A percentile compares a stretch with the other conserved stretches of the same genome.
Conservation (phyloP, 306 rosid genomes). For the Hippophae gyantsensis region DNA sequence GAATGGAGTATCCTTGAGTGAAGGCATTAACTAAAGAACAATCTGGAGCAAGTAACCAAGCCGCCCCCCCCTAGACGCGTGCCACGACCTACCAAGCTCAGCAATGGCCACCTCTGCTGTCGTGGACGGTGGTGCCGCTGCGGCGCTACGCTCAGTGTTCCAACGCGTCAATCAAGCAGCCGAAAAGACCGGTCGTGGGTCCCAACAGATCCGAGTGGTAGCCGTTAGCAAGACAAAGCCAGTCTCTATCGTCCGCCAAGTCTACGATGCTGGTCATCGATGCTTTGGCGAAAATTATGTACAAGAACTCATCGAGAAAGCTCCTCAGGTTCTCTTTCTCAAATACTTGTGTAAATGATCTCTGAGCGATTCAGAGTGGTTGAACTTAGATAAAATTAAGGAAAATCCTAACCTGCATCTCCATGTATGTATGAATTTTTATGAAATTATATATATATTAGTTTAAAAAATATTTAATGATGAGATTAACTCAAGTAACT, state of each 20-base stretch:
- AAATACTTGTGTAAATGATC: background rate
- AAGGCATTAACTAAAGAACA: background rate
- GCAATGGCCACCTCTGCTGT: constrained; percentile 40
- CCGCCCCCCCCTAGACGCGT: no score
- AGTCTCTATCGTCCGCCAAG: constrained; percentile 48
- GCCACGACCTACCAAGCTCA: background rate
- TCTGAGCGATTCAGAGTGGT: no score
- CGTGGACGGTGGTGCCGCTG: constrained; percentile 28
- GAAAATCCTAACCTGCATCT: no score
- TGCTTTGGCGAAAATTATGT: constrained; percentile 92
- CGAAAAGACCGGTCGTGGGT: constrained; percentile 36
- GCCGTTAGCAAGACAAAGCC: constrained; percentile 90
- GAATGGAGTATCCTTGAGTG: no score
- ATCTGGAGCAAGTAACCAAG: constrained; percentile 19
- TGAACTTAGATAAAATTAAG: no score
- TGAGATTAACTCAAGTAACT: no score
- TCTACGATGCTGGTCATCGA: constrained; percentile 84
- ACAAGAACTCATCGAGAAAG: constrained; percentile 71
- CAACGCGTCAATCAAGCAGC: constrained; percentile 61
- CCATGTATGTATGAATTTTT: no score
- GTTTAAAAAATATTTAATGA: no score
- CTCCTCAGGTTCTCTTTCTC: constrained; percentile 49
- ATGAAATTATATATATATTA: no score
- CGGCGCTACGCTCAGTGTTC: constrained; percentile 43
- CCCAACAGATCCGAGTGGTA: constrained; percentile 50